Evolutionary conservation across 2,329 filamentous ascomycete genomes (phyloP).

Genomic region (Aspergillus niger): DNA sequence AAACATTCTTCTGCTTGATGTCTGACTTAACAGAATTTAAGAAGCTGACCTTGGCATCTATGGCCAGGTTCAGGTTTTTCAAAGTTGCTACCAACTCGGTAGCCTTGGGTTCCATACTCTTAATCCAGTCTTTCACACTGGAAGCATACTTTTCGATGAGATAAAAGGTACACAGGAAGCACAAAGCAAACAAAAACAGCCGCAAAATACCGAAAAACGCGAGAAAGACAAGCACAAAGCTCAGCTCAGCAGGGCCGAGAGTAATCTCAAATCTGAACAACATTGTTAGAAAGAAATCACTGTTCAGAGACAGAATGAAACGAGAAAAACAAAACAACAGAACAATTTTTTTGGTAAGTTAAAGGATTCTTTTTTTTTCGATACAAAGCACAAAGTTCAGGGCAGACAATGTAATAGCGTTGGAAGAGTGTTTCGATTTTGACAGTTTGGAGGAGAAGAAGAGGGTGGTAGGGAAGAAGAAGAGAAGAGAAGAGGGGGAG

Average conservation of each 20-base stretch:
- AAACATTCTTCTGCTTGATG: slow-evolving; percentile 91
- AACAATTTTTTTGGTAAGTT: not conserved
- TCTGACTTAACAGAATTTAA: slow-evolving; percentile 78
- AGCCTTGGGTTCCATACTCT: slow-evolving; percentile 60
- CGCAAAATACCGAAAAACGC: slow-evolving; percentile 4
- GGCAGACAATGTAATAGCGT: too few species aligned
- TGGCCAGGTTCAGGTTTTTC: slow-evolving; percentile 64
- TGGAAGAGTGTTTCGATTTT: too few species aligned
- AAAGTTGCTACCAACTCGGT: slow-evolving; percentile 55
- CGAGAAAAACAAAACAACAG: too few species aligned
- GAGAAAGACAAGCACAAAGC: slow-evolving; percentile 12
- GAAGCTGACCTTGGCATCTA: slow-evolving; percentile 70
- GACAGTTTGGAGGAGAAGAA: too few species aligned
- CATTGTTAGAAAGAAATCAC: not conserved
- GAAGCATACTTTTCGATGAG: too few species aligned
- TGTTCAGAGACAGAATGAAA: too few species aligned
- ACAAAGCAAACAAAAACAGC: slow-evolving; percentile 11
- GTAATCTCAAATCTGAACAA: not conserved
- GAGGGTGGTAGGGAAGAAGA: slow-evolving; percentile 19
- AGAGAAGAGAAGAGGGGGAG: slow-evolving; percentile 5
- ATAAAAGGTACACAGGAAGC: slow-evolving; percentile 19
- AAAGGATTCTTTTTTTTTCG: too few species aligned
- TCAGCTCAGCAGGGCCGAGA: too few species aligned
- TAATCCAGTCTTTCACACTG: not conserved
- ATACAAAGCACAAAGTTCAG: too few species aligned